phyloP scores from a whole-genome alignment of 805 yeast genomes.

The Kluyveromyces dobzhanskii region DNA sequence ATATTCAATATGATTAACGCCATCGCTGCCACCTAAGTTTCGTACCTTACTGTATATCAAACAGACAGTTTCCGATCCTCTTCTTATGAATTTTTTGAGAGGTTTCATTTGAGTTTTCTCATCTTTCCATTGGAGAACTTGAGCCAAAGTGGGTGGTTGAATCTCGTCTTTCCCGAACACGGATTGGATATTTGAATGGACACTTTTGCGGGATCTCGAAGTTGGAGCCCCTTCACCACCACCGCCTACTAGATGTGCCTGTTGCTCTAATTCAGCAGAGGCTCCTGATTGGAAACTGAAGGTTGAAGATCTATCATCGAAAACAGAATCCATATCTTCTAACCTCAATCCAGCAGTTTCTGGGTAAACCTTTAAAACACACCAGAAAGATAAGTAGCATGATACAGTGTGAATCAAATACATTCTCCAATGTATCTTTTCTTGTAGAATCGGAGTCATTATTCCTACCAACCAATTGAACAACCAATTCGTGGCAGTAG shows the following conservation, averaged over 20 bases:
- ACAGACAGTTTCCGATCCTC: constrained; percentile 33
- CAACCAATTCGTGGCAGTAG: constrained; percentile 90
- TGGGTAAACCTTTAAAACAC: constrained; percentile 69
- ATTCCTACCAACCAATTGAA: constrained; percentile 90
- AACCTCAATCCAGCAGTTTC: constrained; percentile 84
- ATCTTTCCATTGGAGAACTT: constrained; percentile 28
- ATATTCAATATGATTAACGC: constrained; percentile 9
- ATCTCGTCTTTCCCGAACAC: constrained; percentile 17
- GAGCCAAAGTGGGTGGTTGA: constrained; percentile 33
- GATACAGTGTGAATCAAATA: constrained; percentile 76
- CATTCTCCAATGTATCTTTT: constrained; percentile 65
- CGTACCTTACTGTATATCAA: constrained; percentile 23
- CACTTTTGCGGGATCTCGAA: constrained; percentile 2
- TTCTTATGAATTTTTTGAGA: constrained; percentile 27
- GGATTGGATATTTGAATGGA: background rate
- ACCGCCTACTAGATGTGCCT: constrained; percentile 7
- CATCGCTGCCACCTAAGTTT: constrained; percentile 6
- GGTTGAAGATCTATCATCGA: constrained; percentile 54
- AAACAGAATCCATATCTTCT: constrained; percentile 88
- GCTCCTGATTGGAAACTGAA: constrained; percentile 26
- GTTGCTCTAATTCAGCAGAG: constrained; percentile 14
- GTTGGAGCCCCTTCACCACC: background rate
- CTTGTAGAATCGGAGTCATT: constrained; percentile 80
- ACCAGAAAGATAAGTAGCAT: constrained; percentile 63
- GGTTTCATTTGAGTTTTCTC: constrained; percentile 19